phyloP scores from a whole-genome alignment of 208 protist species.

The Crithidia fasciculata region DNA sequence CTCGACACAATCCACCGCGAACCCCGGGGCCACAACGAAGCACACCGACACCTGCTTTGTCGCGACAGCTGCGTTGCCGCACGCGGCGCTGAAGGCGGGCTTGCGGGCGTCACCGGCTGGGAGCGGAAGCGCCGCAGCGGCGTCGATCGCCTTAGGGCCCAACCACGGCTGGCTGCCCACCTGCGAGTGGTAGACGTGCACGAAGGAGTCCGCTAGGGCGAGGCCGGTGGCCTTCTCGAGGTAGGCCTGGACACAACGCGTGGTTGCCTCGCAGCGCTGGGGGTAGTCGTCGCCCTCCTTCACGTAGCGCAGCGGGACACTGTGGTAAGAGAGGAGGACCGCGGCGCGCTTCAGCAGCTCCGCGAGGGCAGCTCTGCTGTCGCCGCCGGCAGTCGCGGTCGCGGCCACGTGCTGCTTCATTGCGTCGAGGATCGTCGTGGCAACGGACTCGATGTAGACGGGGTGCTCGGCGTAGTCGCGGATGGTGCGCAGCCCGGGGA shows the following conservation, averaged over 20 bases:
- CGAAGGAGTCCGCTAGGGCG: conserved; percentile 17
- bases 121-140: conserved; percentile 21
- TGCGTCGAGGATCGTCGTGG: conserved; percentile 8
- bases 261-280: conserved; percentile 32
- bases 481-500: conserved; percentile 42
- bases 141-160: conserved; percentile 26
- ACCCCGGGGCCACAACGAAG: conserved; percentile 33
- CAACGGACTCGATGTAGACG: conserved; percentile 42
- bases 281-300: conserved; percentile 41
- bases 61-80: background rate
- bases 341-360: conserved; percentile 1
- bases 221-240: conserved; percentile 6
- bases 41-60: conserved; percentile 12
- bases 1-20: conserved; percentile 48
- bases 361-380: background rate
- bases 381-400: background rate
- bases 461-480: conserved; percentile 42
- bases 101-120: background rate
- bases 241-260: conserved; percentile 1
- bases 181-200: conserved; percentile 44
- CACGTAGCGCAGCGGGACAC: conserved; percentile 36
- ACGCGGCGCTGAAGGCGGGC: conserved; percentile 11
- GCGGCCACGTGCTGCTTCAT: conserved; percentile 14
- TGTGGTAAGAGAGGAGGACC: conserved; percentile 44
- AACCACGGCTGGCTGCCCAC: conserved; percentile 53